A percentile compares a stretch with the other conserved stretches of the same genome.
phyloP scores from a whole-genome alignment of 441 rosid genomes.

The Melastoma candidum region DNA sequence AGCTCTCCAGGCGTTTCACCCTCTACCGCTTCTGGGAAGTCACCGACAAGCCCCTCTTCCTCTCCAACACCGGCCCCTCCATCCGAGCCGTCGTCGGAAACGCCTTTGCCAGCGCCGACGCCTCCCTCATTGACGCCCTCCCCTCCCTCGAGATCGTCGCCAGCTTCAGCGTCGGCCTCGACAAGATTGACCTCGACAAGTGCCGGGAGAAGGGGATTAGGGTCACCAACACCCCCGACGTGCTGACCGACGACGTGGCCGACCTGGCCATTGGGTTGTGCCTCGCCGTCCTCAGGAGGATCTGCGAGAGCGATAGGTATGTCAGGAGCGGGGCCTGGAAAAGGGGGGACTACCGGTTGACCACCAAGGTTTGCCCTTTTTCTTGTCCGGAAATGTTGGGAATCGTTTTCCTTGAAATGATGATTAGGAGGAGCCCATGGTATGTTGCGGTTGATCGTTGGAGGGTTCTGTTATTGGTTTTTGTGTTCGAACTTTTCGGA shows the following conservation, averaged over 20 bases:
- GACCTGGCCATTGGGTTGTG: conserved; percentile 82
- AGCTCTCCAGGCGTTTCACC: conserved; percentile 69
- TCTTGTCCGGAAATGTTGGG: neutral
- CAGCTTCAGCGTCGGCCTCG: conserved; percentile 78
- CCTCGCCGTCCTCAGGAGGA: conserved; percentile 61
- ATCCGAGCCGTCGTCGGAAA: conserved; percentile 83
- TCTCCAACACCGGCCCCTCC: conserved; percentile 34
- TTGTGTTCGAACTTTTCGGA: no score
- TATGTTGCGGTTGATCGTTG: neutral
- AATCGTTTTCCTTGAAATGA: neutral
- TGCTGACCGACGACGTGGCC: conserved; percentile 83
- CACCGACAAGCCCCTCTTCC: conserved; percentile 43
- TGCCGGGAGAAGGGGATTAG: conserved; percentile 72
- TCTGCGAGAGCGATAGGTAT: conserved; percentile 67
- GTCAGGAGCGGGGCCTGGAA: conserved; percentile 75
- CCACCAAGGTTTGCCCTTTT: conserved; percentile 50
- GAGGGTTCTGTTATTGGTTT: neutral
- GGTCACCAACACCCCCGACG: conserved; percentile 88
- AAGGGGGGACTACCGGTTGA: conserved; percentile 48
- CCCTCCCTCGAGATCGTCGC: conserved; percentile 74
- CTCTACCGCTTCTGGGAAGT: conserved; percentile 45
- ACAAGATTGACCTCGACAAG: conserved; percentile 74
- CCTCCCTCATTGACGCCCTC: conserved; percentile 50
- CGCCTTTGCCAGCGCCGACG: conserved; percentile 52
- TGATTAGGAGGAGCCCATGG: neutral